A percentile compares a stretch with the other conserved stretches of the same genome.
Conservation (phyloP, 495 filamentous ascomycete species). For the Physcia stellaris region DNA sequence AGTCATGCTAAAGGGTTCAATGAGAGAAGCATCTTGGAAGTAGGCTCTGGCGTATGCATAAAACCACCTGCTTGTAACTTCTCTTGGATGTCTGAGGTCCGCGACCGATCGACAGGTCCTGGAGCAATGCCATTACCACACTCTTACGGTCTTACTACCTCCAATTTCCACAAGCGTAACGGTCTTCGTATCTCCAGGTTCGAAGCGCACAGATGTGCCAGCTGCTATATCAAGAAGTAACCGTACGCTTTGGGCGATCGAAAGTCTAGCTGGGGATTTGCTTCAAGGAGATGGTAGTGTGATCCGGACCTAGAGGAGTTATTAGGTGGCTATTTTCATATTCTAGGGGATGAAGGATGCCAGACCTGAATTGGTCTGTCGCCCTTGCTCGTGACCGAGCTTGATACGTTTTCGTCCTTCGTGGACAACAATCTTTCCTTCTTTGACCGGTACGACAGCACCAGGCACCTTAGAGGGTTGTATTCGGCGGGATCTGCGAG, state of each 20-base stretch:
- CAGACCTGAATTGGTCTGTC: conserved; percentile 80
- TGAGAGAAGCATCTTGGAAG: too few species aligned
- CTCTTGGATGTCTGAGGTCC: conserved; percentile 49
- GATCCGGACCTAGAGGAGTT: conserved; percentile 54
- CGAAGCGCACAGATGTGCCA: conserved; percentile 87
- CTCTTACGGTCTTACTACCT: conserved; percentile 63
- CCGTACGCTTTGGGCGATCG: conserved; percentile 75
- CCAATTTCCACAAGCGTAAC: conserved; percentile 89
- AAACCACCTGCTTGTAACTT: conserved; percentile 61
- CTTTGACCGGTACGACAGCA: conserved; percentile 60
- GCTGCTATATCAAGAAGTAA: conserved; percentile 82
- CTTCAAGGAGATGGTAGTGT: conserved; percentile 95
- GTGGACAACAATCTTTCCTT: conserved; percentile 51
- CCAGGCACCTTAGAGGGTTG: conserved; percentile 58
- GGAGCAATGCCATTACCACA: conserved; percentile 71
- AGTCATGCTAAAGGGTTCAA: too few species aligned
- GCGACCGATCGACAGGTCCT: conserved; percentile 50
- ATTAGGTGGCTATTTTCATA: too few species aligned
- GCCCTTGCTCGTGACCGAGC: conserved; percentile 71
- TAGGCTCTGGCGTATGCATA: conserved; percentile 59
- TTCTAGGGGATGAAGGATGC: too few species aligned
- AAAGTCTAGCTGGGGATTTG: conserved; percentile 81
- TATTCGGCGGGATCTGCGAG: conserved; percentile 47
- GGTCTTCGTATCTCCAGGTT: conserved; percentile 86
- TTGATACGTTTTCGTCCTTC: conserved; percentile 58